phyloP scores from a whole-genome alignment of 2,329 filamentous ascomycete species.

The Dothistroma pini region DNA sequence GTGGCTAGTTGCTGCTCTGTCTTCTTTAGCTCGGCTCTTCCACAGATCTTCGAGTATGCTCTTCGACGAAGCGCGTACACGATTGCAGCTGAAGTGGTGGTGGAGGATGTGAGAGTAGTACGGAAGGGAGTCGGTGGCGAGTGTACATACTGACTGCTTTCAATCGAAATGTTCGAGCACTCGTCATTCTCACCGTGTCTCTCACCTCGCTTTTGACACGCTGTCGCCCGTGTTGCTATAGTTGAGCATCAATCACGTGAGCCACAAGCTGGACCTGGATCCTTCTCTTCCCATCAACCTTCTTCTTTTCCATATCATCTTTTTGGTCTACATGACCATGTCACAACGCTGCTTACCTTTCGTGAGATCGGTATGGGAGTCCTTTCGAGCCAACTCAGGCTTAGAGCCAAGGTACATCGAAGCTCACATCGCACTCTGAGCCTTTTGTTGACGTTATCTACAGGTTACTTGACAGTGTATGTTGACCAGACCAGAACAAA shows the following conservation, averaged over 20 bases:
- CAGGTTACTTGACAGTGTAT: conserved; percentile 40
- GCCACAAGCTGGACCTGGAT: neutral
- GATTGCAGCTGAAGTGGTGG: conserved; percentile 2
- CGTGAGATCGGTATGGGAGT: conserved; percentile 41
- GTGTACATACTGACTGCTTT: conserved; percentile 18
- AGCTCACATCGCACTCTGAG: neutral
- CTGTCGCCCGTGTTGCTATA: neutral
- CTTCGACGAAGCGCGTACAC: conserved; percentile 8
- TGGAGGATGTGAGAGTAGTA: conserved; percentile 5
- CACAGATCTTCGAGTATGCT: conserved; percentile 9
- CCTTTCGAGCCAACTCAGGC: conserved; percentile 80
- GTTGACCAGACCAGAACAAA: neutral
- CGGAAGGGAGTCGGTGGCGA: neutral
- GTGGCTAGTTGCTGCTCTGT: conserved; percentile 10
- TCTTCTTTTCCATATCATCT: neutral
- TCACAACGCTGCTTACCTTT: conserved; percentile 28
- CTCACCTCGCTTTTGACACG: neutral
- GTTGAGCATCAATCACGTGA: conserved; percentile 8
- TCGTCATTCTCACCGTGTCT: neutral
- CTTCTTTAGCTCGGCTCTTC: conserved; percentile 9
- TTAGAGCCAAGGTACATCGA: conserved; percentile 73
- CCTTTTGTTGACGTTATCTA: neutral
- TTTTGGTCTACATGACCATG: conserved; percentile 14
- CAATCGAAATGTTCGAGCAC: conserved; percentile 6
- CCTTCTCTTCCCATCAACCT: neutral